A percentile compares a stretch with the other conserved stretches of the same genome.
These are phyloP conservation scores for Lasiosphaeris hirsuta DNA, from an alignment of 495 filamentous ascomycete species.

Conservation along the genomic window DNA sequence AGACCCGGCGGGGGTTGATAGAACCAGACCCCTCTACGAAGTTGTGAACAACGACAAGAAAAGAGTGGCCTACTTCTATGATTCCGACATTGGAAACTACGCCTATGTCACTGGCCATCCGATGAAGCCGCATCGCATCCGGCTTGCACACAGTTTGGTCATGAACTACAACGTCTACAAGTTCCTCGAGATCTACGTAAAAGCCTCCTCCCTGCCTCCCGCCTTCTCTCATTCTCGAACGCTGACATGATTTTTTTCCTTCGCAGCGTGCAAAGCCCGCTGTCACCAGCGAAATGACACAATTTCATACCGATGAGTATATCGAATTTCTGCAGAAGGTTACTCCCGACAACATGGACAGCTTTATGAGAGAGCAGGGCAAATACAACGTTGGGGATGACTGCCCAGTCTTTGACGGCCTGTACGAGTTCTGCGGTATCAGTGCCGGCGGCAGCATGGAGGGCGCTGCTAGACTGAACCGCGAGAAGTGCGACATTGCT, in stretches of 20 bases:
- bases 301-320: constrained; percentile 99
- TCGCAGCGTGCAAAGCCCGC: constrained; percentile 90
- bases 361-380: constrained; percentile 84
- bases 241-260: not conserved
- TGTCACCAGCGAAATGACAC: constrained; percentile 95
- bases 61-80: constrained; percentile 94
- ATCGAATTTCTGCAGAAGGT: constrained; percentile 96
- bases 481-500: constrained; percentile 93
- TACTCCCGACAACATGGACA: constrained; percentile 98
- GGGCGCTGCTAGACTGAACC: constrained; percentile 85
- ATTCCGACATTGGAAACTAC: constrained; percentile 94
- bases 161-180: constrained; percentile 99
- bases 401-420: constrained; percentile 94
- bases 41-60: constrained; percentile 46
- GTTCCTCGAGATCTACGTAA: constrained; percentile 98
- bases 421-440: constrained; percentile 98
- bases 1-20: constrained; percentile 34
- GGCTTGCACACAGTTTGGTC: constrained; percentile 92
- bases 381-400: constrained; percentile 99
- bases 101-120: constrained; percentile 97
- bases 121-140: constrained; percentile 98
- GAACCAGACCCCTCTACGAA: constrained; percentile 30
- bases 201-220: not conserved
- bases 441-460: constrained; percentile 98
- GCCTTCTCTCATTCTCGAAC: not conserved